phyloP scores from a whole-genome alignment of 23 red algal species.

The Gracilaria vermiculophylla region DNA sequence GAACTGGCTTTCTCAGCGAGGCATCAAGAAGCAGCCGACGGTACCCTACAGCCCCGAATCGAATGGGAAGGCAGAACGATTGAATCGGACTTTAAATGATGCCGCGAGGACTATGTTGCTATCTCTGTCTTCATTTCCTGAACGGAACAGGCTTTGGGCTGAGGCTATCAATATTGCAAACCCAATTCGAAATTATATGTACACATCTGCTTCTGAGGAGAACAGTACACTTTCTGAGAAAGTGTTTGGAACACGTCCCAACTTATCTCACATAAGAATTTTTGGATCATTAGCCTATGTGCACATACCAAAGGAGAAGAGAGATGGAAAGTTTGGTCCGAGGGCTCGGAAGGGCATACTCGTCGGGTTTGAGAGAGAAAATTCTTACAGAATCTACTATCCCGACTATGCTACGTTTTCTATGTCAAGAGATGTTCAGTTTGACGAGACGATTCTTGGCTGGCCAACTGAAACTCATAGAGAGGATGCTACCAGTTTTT shows the following conservation, averaged over 20 bases:
- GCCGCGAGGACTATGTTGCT: not conserved
- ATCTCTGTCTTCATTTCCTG: not conserved
- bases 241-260: not conserved
- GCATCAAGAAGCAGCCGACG: not conserved
- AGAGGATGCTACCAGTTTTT: not conserved
- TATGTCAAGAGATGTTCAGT: constrained; percentile 14
- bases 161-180: constrained; percentile 9
- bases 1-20: not conserved
- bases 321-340: constrained; percentile 8
- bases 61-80: constrained; percentile 7
- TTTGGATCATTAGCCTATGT: constrained; percentile 30
- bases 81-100: constrained; percentile 13
- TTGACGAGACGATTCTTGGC: constrained; percentile 11
- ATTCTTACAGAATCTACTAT: constrained; percentile 23
- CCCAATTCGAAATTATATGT: not conserved
- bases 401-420: not conserved
- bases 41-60: constrained; percentile 10
- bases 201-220: not conserved
- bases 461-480: not conserved
- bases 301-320: constrained; percentile 1
- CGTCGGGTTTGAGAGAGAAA: constrained; percentile 28
- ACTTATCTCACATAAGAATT: constrained; percentile 1
- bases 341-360: not conserved
- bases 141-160: not conserved
- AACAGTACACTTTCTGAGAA: not conserved